Percentiles rank a stretch among this genome's conserved stretches.
phyloP scores from a whole-genome alignment of 1,284 basidiomycete species.

The Rugosomyces carneus region DNA sequence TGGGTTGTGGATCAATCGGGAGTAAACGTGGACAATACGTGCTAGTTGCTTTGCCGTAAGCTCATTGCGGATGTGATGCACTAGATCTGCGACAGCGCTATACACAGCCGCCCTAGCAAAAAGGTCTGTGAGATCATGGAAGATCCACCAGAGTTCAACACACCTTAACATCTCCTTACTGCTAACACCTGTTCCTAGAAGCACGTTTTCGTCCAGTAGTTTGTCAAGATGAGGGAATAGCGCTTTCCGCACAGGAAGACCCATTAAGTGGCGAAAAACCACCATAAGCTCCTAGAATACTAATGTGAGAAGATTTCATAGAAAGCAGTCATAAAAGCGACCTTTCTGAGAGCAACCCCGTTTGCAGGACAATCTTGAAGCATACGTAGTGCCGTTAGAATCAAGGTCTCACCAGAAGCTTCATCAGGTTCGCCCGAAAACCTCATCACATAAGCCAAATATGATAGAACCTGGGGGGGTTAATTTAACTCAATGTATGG shows the following conservation, averaged over 20 bases:
- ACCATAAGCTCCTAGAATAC: conserved; percentile 81
- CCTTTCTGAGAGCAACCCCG: conserved; percentile 78
- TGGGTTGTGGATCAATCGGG: conserved; percentile 87
- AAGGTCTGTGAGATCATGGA: conserved; percentile 2
- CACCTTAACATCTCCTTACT: conserved; percentile 82
- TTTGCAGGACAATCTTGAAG: conserved; percentile 93
- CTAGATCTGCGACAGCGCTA: conserved; percentile 87
- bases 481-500: conserved; percentile 10
- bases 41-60: conserved; percentile 77
- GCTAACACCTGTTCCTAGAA: conserved; percentile 79
- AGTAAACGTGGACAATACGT: conserved; percentile 81
- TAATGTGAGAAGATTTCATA: conserved; percentile 3
- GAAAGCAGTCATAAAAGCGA: conserved; percentile 4
- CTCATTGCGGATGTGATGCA: conserved; percentile 88
- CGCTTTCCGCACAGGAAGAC: conserved; percentile 74
- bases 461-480: conserved; percentile 68
- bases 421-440: conserved; percentile 67
- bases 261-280: conserved; percentile 88
- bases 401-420: conserved; percentile 77
- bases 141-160: conserved; percentile 13
- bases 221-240: conserved; percentile 87
- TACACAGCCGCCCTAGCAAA: conserved; percentile 72
- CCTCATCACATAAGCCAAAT: conserved; percentile 87
- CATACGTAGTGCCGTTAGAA: conserved; percentile 78
- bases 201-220: conserved; percentile 86